Conservation (phyloP, 495 filamentous ascomycete species). For the Penicillium desertorum region DNA sequence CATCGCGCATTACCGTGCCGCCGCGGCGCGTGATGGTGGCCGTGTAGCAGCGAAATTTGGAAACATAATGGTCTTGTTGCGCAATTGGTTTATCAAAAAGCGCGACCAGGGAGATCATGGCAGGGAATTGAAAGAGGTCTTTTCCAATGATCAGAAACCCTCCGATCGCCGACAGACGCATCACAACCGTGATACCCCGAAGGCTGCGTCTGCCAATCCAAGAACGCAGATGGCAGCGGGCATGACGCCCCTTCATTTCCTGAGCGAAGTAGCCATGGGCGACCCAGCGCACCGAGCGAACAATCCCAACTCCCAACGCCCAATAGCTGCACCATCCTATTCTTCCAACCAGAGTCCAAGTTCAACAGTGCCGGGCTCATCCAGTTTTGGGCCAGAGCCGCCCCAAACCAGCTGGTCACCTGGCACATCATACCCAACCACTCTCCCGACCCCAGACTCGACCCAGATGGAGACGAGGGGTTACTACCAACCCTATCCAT, state of each 20-base stretch:
- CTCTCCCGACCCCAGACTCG: slow-evolving; percentile 8
- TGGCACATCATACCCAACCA: neutral
- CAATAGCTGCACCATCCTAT: slow-evolving; percentile 15
- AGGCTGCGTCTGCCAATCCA: slow-evolving; percentile 6
- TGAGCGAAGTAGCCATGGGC: slow-evolving; percentile 67
- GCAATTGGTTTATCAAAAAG: slow-evolving; percentile 64
- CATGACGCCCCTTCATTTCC: slow-evolving; percentile 60
- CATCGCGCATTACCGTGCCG: slow-evolving; percentile 62
- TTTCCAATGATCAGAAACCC: slow-evolving; percentile 14
- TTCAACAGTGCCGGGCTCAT: neutral
- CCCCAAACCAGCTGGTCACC: slow-evolving; percentile 7
- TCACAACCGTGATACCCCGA: slow-evolving; percentile 9
- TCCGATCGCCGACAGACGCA: slow-evolving; percentile 6
- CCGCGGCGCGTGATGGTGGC: slow-evolving; percentile 62
- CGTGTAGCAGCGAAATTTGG: slow-evolving; percentile 75
- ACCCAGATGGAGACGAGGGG: slow-evolving; percentile 3
- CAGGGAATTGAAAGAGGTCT: slow-evolving; percentile 30
- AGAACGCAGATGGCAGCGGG: slow-evolving; percentile 24
- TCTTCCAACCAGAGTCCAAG: slow-evolving; percentile 13
- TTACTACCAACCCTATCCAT: slow-evolving; percentile 20
- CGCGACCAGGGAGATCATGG: slow-evolving; percentile 49
- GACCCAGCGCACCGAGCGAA: slow-evolving; percentile 34
- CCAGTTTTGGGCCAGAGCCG: slow-evolving; percentile 2
- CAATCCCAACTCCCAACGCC: slow-evolving; percentile 1
- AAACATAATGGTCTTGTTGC: slow-evolving; percentile 70